Conservation (phyloP, 176 grass and related monocot genomes). For the Canna indica region DNA sequence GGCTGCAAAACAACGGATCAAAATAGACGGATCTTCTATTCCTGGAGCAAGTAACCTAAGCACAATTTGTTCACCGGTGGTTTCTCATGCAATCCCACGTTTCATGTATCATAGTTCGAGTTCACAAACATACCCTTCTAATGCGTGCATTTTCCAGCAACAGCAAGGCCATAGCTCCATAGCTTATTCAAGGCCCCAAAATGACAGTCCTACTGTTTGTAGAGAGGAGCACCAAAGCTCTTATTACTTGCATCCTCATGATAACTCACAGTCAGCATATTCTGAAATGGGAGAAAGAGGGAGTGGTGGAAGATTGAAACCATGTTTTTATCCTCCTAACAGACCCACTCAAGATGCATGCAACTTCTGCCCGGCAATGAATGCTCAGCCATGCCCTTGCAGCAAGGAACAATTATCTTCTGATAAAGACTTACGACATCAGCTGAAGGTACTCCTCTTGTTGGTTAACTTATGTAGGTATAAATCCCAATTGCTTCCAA, state of each 20-base stretch:
- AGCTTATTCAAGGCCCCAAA: constrained; percentile 39
- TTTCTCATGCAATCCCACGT: constrained; percentile 20
- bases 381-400: constrained; percentile 1
- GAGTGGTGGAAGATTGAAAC: constrained; percentile 25
- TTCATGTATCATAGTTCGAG: constrained; percentile 39
- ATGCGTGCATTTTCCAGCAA: constrained; percentile 64
- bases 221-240: constrained; percentile 58
- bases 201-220: constrained; percentile 44
- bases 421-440: constrained; percentile 23
- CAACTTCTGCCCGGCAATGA: constrained; percentile 14
- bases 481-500: background rate
- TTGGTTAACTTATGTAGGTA: background rate
- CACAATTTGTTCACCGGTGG: constrained; percentile 20
- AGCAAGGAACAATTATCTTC: constrained; percentile 27
- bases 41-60: constrained; percentile 36
- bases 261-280: constrained; percentile 20
- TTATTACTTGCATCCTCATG: constrained; percentile 57
- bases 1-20: constrained; percentile 78
- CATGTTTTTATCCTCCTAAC: constrained; percentile 35
- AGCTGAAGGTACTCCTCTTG: constrained; percentile 37
- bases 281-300: constrained; percentile 29
- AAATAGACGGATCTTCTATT: constrained; percentile 58
- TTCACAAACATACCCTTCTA: constrained; percentile 26
- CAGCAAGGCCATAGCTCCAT: constrained; percentile 60
- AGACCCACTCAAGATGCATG: constrained; percentile 24